A percentile compares a stretch with the other conserved stretches of the same genome.
Conservation (phyloP, 768 basidiomycete genomes). For the Candolleomyces eurysporus region DNA sequence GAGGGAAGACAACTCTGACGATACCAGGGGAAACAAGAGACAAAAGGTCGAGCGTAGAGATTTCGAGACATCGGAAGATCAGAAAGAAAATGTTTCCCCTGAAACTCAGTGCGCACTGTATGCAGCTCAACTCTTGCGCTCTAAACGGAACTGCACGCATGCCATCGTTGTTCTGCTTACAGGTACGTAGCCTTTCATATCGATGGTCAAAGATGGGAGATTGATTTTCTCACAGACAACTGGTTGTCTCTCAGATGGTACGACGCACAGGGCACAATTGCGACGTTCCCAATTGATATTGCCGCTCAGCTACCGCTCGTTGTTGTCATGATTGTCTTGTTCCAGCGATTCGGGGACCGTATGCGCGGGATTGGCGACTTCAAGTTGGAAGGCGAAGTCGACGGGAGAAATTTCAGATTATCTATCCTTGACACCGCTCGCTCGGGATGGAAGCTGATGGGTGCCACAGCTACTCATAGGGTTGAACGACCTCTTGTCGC, state of each 20-base stretch:
- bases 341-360: not conserved
- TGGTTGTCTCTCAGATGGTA: not conserved
- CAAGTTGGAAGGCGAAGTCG: not conserved
- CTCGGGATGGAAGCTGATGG: not conserved
- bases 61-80: too few species aligned
- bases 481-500: too few species aligned
- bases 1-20: too few species aligned
- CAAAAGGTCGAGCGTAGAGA: not conserved
- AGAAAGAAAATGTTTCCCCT: not conserved
- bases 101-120: not conserved
- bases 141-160: not conserved
- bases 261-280: constrained; percentile 1
- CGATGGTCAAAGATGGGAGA: not conserved
- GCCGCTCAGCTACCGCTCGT: not conserved
- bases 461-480: too few species aligned
- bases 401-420: not conserved
- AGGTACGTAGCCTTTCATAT: not conserved
- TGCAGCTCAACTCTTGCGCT: not conserved
- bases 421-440: not conserved
- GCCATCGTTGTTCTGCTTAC: not conserved
- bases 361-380: not conserved
- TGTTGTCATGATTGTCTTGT: not conserved
- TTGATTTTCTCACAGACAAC: not conserved
- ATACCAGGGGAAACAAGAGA: not conserved
- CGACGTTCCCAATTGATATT: not conserved